Percentiles rank a stretch among this genome's conserved stretches.
phyloP scores from a whole-genome alignment of 768 basidiomycete genomes.

The Kwoniella sp. region DNA sequence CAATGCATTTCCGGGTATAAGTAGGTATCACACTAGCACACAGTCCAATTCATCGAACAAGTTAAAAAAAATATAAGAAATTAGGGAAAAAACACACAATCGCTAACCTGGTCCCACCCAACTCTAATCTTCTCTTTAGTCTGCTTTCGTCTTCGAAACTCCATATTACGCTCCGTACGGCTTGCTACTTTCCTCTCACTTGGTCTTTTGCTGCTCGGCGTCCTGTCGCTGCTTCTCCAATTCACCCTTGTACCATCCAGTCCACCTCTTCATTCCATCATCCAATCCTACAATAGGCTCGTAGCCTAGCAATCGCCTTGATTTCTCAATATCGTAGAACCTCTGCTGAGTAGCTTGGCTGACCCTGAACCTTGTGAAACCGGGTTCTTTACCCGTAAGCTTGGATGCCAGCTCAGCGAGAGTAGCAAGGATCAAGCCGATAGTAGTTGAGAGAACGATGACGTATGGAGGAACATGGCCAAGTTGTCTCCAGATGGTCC shows the following conservation, averaged over 20 bases:
- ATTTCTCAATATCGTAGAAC: slow-evolving; percentile 85
- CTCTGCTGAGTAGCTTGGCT: slow-evolving; percentile 74
- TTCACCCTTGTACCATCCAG: slow-evolving; percentile 44
- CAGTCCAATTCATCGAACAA: too few species aligned
- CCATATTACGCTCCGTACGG: too few species aligned
- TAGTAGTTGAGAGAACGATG: slow-evolving; percentile 63
- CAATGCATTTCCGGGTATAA: background rate
- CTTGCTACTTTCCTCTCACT: slow-evolving; percentile 20
- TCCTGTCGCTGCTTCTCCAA: slow-evolving; percentile 34
- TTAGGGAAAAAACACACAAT: too few species aligned
- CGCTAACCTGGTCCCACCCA: background rate
- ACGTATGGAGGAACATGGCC: slow-evolving; percentile 63
- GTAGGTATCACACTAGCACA: background rate
- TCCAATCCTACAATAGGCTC: slow-evolving; percentile 85
- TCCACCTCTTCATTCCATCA: slow-evolving; percentile 72
- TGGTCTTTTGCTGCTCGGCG: slow-evolving; percentile 40
- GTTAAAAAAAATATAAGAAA: too few species aligned
- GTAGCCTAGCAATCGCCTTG: slow-evolving; percentile 85
- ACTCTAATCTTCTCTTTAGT: background rate
- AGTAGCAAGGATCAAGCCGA: slow-evolving; percentile 73
- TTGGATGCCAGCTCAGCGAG: slow-evolving; percentile 73
- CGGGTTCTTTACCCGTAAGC: slow-evolving; percentile 74
- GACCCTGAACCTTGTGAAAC: slow-evolving; percentile 83
- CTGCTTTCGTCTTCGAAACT: too few species aligned
- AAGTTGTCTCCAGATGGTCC: slow-evolving; percentile 68